A percentile compares a stretch with the other conserved stretches of the same genome.
Conservation (phyloP, 768 basidiomycete species). For the Boletus tylopilopsis region DNA sequence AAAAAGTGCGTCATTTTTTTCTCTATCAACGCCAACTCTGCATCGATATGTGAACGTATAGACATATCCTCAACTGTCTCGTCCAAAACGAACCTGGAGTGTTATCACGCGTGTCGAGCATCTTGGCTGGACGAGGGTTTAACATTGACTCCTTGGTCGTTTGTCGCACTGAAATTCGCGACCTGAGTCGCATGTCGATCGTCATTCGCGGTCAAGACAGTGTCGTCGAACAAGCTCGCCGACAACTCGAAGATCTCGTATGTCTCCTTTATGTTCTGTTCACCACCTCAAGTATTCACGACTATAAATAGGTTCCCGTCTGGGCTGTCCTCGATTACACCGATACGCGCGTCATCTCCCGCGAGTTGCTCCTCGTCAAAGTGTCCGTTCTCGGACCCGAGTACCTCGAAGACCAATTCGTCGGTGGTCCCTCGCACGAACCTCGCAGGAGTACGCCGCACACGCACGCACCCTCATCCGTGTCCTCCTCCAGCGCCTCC, state of each 20-base stretch:
- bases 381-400: slow-evolving; percentile 97
- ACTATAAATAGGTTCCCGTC: slow-evolving; percentile 75
- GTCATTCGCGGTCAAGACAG: slow-evolving; percentile 96
- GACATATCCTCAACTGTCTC: slow-evolving; percentile 94
- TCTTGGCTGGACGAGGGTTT: slow-evolving; percentile 94
- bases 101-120: slow-evolving; percentile 96
- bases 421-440: slow-evolving; percentile 80
- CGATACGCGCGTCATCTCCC: slow-evolving; percentile 82
- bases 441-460: slow-evolving; percentile 43
- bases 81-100: slow-evolving; percentile 99
- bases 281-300: background rate
- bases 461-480: background rate
- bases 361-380: slow-evolving; percentile 93
- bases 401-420: slow-evolving; percentile 89
- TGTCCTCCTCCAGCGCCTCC: slow-evolving; percentile 30
- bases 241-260: slow-evolving; percentile 95
- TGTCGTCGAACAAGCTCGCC: slow-evolving; percentile 93
- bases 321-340: slow-evolving; percentile 99
- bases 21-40: background rate
- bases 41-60: slow-evolving; percentile 28
- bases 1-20: slow-evolving; percentile 58
- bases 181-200: slow-evolving; percentile 97
- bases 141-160: slow-evolving; percentile 99
- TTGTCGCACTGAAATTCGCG: slow-evolving; percentile 94
- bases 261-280: slow-evolving; percentile 28